These are phyloP conservation scores for Novymonas esmeraldas DNA, from an alignment of 208 protist species.

Conservation along the genomic window DNA sequence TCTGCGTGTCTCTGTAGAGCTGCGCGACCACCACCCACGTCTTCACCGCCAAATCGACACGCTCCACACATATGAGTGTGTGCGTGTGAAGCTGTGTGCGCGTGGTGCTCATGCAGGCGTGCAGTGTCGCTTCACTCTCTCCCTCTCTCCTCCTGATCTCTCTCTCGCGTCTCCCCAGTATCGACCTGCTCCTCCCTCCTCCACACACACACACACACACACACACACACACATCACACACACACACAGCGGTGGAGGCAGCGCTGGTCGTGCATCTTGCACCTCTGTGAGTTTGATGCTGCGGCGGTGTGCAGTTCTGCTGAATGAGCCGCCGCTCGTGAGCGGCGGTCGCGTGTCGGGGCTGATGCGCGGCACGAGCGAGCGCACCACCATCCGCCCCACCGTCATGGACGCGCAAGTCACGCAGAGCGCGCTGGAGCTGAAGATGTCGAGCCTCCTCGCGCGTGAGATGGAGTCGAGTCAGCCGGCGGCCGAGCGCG, in stretches of 20 bases:
- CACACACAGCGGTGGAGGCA: background rate
- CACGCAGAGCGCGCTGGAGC: constrained; percentile 37
- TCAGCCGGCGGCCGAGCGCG: constrained; percentile 15
- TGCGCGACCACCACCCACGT: no score
- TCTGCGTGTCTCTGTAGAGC: no score
- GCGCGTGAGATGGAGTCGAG: constrained; percentile 28
- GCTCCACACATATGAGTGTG: no score
- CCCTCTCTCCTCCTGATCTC: background rate
- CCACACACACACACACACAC: background rate
- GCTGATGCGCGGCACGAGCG: background rate
- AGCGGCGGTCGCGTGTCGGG: constrained; percentile 15
- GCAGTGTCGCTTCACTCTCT: background rate
- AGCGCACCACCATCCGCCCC: constrained; percentile 40
- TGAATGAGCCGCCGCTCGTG: constrained; percentile 10
- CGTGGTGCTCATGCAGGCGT: background rate
- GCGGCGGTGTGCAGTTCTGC: background rate
- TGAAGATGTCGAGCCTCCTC: constrained; percentile 44
- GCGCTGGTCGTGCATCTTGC: constrained; percentile 1
- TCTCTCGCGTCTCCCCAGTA: background rate
- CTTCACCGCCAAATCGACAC: no score
- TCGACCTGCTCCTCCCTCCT: no score
- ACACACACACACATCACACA: background rate
- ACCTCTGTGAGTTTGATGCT: constrained; percentile 19
- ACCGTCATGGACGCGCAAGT: constrained; percentile 41
- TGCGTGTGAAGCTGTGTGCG: background rate